Percentiles rank a stretch among this genome's conserved stretches.
Evolutionary conservation across 768 basidiomycete genomes (phyloP).

Genomic region (Russula brevipes): DNA sequence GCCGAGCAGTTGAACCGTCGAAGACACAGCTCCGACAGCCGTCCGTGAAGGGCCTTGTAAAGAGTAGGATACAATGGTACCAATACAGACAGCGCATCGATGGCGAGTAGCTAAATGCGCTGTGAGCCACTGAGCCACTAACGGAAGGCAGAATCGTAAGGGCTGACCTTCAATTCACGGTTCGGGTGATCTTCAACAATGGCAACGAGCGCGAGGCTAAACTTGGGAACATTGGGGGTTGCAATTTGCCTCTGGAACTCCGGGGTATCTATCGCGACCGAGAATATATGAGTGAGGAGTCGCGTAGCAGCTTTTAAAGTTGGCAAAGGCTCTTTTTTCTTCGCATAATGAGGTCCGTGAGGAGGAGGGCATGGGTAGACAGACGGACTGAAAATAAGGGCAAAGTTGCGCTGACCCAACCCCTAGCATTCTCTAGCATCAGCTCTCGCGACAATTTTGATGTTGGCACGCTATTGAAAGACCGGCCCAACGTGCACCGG

Average conservation of each 20-base stretch:
- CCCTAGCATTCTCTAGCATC: conserved; percentile 66
- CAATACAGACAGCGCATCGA: conserved; percentile 48
- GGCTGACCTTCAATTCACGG: conserved; percentile 49
- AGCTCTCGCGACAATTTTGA: conserved; percentile 50
- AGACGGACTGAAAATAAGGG: conserved; percentile 65
- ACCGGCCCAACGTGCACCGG: conserved; percentile 77
- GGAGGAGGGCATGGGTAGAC: conserved; percentile 26
- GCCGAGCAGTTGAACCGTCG: conserved; percentile 52
- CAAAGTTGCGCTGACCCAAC: conserved; percentile 63
- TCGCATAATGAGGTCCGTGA: conserved; percentile 30
- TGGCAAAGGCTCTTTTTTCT: conserved; percentile 67
- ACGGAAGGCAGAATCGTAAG: not conserved
- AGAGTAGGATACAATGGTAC: conserved; percentile 63
- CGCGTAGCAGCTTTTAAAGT: conserved; percentile 59
- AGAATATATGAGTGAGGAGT: conserved; percentile 58
- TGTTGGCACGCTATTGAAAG: conserved; percentile 68
- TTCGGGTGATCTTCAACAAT: conserved; percentile 50
- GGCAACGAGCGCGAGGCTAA: conserved; percentile 51
- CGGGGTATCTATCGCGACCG: conserved; percentile 50
- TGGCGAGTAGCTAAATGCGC: conserved; percentile 39
- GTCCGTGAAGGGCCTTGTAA: conserved; percentile 49
- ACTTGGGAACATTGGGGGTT: conserved; percentile 67
- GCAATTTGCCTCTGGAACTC: conserved; percentile 82
- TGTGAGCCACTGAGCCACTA: conserved; percentile 11
- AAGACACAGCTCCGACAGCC: conserved; percentile 50